These are phyloP conservation scores for Venturia carpophila DNA, from an alignment of 2,329 filamentous ascomycete species.

Conservation along the genomic window DNA sequence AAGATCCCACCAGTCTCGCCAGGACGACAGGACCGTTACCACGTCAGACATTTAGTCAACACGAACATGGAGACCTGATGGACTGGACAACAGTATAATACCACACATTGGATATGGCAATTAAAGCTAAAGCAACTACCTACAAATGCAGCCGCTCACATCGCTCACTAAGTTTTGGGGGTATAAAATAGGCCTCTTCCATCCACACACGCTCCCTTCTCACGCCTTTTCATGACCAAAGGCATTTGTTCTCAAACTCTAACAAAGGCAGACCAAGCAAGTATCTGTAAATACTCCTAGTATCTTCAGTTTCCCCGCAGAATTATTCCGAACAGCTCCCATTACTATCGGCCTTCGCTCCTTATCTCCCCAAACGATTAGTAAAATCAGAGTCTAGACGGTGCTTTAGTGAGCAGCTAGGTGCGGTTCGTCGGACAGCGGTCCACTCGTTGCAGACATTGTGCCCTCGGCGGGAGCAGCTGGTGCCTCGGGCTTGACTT, in stretches of 20 bases:
- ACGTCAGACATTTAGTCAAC: too few species aligned
- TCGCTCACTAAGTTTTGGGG: conserved; percentile 10
- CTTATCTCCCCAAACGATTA: background rate
- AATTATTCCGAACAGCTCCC: background rate
- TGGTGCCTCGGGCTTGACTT: conserved; percentile 6
- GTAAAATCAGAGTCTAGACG: background rate
- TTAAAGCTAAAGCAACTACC: conserved; percentile 10
- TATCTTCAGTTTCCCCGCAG: background rate
- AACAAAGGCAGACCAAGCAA: background rate
- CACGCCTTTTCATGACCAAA: background rate
- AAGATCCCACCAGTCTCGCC: too few species aligned
- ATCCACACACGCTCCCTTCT: background rate
- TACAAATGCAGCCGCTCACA: conserved; percentile 5
- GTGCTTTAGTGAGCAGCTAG: background rate
- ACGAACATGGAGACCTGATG: too few species aligned
- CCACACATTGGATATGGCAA: conserved; percentile 1
- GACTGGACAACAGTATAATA: background rate
- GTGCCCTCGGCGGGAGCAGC: conserved; percentile 10
- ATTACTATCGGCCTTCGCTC: background rate
- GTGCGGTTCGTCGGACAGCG: conserved; percentile 9
- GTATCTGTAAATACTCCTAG: background rate
- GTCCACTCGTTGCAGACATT: conserved; percentile 13
- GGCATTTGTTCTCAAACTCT: background rate
- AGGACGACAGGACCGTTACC: too few species aligned
- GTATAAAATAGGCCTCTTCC: conserved; percentile 9